phyloP scores from a whole-genome alignment of 306 rosid species.

The Dicorynia guianensis region DNA sequence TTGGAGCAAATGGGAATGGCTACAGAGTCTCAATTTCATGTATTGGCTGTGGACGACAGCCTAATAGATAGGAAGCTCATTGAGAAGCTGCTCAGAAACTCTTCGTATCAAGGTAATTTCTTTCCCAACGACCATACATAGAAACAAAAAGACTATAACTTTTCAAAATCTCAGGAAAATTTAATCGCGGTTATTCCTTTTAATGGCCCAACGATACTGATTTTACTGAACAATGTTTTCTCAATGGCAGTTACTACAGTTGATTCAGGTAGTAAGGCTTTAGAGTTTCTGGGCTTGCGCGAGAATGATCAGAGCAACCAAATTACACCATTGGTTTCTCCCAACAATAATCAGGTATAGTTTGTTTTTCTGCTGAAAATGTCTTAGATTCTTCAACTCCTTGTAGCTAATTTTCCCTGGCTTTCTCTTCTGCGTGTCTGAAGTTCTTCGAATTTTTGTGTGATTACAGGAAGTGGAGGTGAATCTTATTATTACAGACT shows the following conservation, averaged over 20 bases:
- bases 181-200: background rate
- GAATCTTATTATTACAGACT: constrained; percentile 91
- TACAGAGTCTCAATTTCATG: constrained; percentile 84
- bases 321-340: constrained; percentile 56
- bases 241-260: constrained; percentile 83
- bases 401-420: background rate
- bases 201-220: constrained; percentile 3
- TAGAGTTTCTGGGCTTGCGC: constrained; percentile 81
- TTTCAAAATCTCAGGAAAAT: background rate
- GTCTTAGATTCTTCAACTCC: constrained; percentile 12
- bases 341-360: constrained; percentile 64
- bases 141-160: too few relatives aligned
- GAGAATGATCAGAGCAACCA: constrained; percentile 60
- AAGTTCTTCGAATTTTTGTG: constrained; percentile 38
- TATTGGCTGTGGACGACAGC: constrained; percentile 95
- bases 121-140: background rate
- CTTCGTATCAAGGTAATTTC: constrained; percentile 82
- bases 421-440: constrained; percentile 40
- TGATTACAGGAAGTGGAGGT: constrained; percentile 75
- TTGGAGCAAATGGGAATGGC: constrained; percentile 76
- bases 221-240: constrained; percentile 18
- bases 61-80: constrained; percentile 80
- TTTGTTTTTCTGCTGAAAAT: constrained; percentile 30
- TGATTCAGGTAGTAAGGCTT: constrained; percentile 97
- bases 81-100: constrained; percentile 81